phyloP scores from a whole-genome alignment of 2,329 filamentous ascomycete species.

The Daldinia sp. region DNA sequence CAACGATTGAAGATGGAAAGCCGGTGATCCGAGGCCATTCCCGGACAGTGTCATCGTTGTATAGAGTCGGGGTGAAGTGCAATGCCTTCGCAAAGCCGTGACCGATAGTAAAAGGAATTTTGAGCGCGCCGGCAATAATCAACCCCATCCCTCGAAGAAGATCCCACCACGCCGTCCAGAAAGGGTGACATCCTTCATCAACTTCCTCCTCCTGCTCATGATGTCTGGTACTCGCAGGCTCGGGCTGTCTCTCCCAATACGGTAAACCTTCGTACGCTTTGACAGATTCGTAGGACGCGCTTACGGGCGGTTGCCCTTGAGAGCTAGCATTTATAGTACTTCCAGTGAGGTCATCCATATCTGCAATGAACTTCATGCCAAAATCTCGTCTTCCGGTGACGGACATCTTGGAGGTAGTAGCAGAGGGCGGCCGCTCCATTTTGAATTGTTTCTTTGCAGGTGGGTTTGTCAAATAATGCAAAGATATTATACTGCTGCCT shows the following conservation, averaged over 20 bases:
- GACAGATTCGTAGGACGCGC: not conserved
- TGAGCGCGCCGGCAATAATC: conserved; percentile 28
- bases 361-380: conserved; percentile 39
- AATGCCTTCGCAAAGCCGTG: conserved; percentile 40
- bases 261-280: conserved; percentile 21
- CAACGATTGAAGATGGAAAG: conserved; percentile 34
- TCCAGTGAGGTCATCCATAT: conserved; percentile 27
- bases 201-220: conserved; percentile 23
- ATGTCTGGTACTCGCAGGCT: conserved; percentile 5
- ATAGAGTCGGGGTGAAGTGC: conserved; percentile 38
- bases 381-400: conserved; percentile 39
- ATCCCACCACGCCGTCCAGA: conserved; percentile 41
- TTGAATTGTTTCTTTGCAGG: not conserved
- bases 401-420: conserved; percentile 39
- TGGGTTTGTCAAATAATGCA: not conserved
- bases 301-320: conserved; percentile 3
- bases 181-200: conserved; percentile 41
- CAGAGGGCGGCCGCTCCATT: conserved; percentile 35
- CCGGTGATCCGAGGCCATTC: conserved; percentile 41
- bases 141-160: conserved; percentile 30
- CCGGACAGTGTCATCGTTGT: conserved; percentile 36
- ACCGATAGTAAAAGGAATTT: conserved; percentile 37
- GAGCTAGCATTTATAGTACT: conserved; percentile 6
- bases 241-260: conserved; percentile 29
- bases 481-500: not conserved